These are phyloP conservation scores for Nidularia sp. DNA, from an alignment of 768 basidiomycete genomes.

Conservation along the genomic window DNA sequence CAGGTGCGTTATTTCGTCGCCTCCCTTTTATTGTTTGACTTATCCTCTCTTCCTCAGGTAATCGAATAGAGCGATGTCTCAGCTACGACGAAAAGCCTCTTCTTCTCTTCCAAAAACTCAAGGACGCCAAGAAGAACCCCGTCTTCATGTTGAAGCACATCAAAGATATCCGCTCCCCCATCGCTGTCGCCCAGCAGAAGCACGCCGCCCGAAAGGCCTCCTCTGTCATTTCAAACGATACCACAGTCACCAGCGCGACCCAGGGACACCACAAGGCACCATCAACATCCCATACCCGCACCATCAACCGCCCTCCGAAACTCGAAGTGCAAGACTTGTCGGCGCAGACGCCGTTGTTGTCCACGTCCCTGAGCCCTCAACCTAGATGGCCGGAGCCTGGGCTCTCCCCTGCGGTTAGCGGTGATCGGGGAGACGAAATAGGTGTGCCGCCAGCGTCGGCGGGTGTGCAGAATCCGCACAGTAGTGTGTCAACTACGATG, in stretches of 20 bases:
- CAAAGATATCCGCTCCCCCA: conserved; percentile 95
- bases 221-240: conserved; percentile 41
- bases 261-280: conserved; percentile 38
- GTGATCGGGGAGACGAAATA: conserved; percentile 34
- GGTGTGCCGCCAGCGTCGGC: conserved; percentile 31
- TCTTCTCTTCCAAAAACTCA: conserved; percentile 93
- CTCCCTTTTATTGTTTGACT: background rate
- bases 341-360: conserved; percentile 41
- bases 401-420: conserved; percentile 52
- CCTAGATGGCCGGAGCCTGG: conserved; percentile 74
- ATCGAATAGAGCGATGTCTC: conserved; percentile 87
- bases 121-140: conserved; percentile 95
- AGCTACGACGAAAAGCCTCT: conserved; percentile 98
- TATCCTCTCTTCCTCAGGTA: conserved; percentile 35
- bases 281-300: conserved; percentile 35
- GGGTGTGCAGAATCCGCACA: conserved; percentile 21
- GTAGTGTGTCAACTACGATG: conserved; percentile 16
- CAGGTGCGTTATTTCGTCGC: conserved; percentile 48
- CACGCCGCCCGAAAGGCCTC: conserved; percentile 85
- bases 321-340: conserved; percentile 67
- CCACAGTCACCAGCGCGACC: conserved; percentile 34
- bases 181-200: conserved; percentile 94
- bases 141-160: conserved; percentile 99
- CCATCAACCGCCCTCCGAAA: conserved; percentile 56
- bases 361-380: conserved; percentile 60